Evolutionary conservation across 129 eudicot genomes (phyloP).

Genomic region (Lactuca saligna): DNA sequence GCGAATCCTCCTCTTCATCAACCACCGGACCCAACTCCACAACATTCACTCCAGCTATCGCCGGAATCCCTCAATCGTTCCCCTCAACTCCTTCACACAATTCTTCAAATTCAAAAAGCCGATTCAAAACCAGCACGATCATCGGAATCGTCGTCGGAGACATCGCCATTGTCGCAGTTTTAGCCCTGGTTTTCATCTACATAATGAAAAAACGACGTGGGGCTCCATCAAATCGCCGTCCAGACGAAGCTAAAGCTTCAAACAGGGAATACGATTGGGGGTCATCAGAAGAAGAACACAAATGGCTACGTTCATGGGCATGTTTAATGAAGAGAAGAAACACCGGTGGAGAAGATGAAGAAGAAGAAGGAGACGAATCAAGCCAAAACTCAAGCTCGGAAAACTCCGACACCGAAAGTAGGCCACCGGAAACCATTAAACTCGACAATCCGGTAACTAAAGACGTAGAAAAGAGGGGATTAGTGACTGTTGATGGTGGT

Average conservation of each 20-base stretch:
- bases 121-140: constrained; percentile 50
- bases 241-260: constrained; percentile 6
- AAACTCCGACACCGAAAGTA: constrained; percentile 41
- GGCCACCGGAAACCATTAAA: constrained; percentile 10
- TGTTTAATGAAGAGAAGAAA: constrained; percentile 57
- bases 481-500: constrained; percentile 86
- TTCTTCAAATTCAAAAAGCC: constrained; percentile 20
- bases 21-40: constrained; percentile 47
- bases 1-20: constrained; percentile 69
- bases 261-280: constrained; percentile 54
- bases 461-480: constrained; percentile 42
- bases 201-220: constrained; percentile 32
- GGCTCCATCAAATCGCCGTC: constrained; percentile 8
- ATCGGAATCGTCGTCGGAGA: constrained; percentile 73
- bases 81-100: constrained; percentile 43
- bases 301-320: constrained; percentile 58
- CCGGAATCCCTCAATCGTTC: constrained; percentile 74
- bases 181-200: constrained; percentile 45
- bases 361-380: constrained; percentile 28
- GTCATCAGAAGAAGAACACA: constrained; percentile 41
- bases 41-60: constrained; percentile 82
- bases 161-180: constrained; percentile 45
- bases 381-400: constrained; percentile 25
- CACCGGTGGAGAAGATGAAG: constrained; percentile 4
- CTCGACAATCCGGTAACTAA: neutral